Base-by-base conservation (phyloP, 129 eudicot genomes). In the Pseudognaphalium luteoalbum region DNA sequence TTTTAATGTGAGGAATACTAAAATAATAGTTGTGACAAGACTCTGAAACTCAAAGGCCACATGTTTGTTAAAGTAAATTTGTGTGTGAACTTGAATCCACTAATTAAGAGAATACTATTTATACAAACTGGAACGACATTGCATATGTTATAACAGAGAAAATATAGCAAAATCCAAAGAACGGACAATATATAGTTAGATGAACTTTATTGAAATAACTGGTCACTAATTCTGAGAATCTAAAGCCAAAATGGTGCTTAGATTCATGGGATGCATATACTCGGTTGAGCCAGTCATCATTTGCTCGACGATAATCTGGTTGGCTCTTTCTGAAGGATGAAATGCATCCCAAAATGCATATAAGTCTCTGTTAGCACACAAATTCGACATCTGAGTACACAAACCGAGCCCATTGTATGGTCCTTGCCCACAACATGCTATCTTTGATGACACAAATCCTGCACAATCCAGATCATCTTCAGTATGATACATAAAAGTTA, bases 251-350 rank as follows among this genome's bases (percentile, higher is more conserved):
- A 84, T 75, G 76, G 87, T 84, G 81, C 84, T 80, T 33, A 84
- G 87, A 84, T 84, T 84, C 87, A 84, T 84, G 56, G 87, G 87
- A 37, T 80, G 3, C 87, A 84, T 84, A 56, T 84, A 80, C 33
- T 80, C 78, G 16, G 76, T 58, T 22, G 84, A 75, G 20, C 87
- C 84, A 0, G 75, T 80, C 87, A 80, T 68, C 66, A 84, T 80
- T 61, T 80, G 84, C 30, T 84, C 78, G 5, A 84, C 87, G 29
- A 84, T 84, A 44, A 80, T 76, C 79, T 19, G 76, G 82, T 76
- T 84, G 62, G 87, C 85, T 63, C 30, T 84, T 78, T 84, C 87
- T 0, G 87, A 80, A 8, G 87, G 87, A 59, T 84, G 84, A n/a
- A 84, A 84, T 10, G 87, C 37, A 51, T 84, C 84, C 87, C 87